Evolutionary conservation across 2,329 filamentous ascomycete species (phyloP).

Genomic region (Dryadomyces sulphureus): DNA sequence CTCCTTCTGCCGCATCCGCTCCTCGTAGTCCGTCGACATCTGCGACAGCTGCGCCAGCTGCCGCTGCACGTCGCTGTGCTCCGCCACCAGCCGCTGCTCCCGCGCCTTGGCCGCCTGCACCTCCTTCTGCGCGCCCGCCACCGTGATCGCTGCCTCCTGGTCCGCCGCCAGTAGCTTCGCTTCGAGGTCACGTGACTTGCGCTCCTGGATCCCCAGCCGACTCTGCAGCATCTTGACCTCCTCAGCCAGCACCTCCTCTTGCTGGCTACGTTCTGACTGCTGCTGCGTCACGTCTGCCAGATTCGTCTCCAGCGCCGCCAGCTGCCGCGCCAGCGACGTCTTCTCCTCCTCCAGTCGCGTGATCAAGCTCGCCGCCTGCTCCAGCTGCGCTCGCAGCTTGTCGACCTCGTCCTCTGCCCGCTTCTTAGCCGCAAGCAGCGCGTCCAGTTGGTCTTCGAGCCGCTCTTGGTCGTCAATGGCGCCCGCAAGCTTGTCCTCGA

Average conservation of each 20-base stretch:
- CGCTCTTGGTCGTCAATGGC: constrained; percentile 89
- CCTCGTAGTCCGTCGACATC: constrained; percentile 89
- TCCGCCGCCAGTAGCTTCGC: constrained; percentile 69
- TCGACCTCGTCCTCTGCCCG: constrained; percentile 75
- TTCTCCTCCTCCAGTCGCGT: constrained; percentile 78
- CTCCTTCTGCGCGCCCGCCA: constrained; percentile 65
- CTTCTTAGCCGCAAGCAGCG: constrained; percentile 77
- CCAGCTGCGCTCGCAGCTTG: constrained; percentile 63
- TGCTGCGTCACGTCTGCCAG: constrained; percentile 55
- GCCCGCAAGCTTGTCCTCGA: constrained; percentile 83
- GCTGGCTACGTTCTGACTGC: constrained; percentile 58
- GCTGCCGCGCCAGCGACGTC: constrained; percentile 50
- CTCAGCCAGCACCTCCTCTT: constrained; percentile 62
- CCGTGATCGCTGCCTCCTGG: constrained; percentile 77
- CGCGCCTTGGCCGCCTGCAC: constrained; percentile 58
- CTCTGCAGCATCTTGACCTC: constrained; percentile 88
- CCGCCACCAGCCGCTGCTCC: constrained; percentile 60
- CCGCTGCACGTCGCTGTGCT: constrained; percentile 70
- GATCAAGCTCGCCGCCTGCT: constrained; percentile 83
- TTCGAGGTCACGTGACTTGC: constrained; percentile 80
- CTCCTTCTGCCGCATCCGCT: constrained; percentile 83
- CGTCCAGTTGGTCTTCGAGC: constrained; percentile 85
- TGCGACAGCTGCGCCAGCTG: constrained; percentile 78
- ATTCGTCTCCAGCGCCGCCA: constrained; percentile 54
- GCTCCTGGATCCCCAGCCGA: constrained; percentile 75